These are phyloP conservation scores for Solanum pinnatisectum DNA, from an alignment of 257 asterid species.

Conservation along the genomic window DNA sequence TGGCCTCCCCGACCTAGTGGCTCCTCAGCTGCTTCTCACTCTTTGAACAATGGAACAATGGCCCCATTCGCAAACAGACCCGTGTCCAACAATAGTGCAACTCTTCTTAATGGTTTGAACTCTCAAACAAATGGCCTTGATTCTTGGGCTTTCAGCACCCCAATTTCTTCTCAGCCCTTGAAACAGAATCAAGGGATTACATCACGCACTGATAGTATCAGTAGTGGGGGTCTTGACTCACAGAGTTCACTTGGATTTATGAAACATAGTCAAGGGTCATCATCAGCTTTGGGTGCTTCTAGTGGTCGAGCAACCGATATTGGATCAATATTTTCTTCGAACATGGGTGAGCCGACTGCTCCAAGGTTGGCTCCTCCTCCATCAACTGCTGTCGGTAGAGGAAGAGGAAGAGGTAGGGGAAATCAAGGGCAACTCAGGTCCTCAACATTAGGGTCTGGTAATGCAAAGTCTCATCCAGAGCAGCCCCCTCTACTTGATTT, in stretches of 20 bases:
- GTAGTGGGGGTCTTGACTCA: slow-evolving; percentile 23
- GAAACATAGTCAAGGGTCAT: slow-evolving; percentile 42
- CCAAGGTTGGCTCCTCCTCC: slow-evolving; percentile 98
- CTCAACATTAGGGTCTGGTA: slow-evolving; percentile 24
- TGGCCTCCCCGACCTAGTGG: slow-evolving; percentile 83
- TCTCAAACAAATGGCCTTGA: slow-evolving; percentile 25
- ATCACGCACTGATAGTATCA: slow-evolving; percentile 19
- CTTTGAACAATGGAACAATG: slow-evolving; percentile 32
- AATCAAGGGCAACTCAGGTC: slow-evolving; percentile 40
- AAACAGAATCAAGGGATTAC: slow-evolving; percentile 48
- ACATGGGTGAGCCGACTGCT: slow-evolving; percentile 58
- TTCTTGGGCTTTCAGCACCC: slow-evolving; percentile 51
- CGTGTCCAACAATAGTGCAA: slow-evolving; percentile 20
- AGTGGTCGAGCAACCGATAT: slow-evolving; percentile 45
- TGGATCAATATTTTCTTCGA: slow-evolving; percentile 68
- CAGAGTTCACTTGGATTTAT: slow-evolving; percentile 51
- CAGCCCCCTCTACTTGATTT: slow-evolving; percentile 76
- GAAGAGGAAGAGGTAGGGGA: slow-evolving; percentile 86
- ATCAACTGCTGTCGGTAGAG: slow-evolving; percentile 65
- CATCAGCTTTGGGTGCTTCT: slow-evolving; percentile 27
- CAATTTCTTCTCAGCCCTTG: slow-evolving; percentile 16
- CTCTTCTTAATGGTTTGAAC: slow-evolving; percentile 35
- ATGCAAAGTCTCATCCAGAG: slow-evolving; percentile 32
- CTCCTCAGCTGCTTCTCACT: slow-evolving; percentile 29
- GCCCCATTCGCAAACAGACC: slow-evolving; percentile 22